Percentiles rank a stretch among this genome's conserved stretches.
Evolutionary conservation across 805 yeast genomes (phyloP).

Genomic region (Yamadazyma takamatsuzukensis): DNA sequence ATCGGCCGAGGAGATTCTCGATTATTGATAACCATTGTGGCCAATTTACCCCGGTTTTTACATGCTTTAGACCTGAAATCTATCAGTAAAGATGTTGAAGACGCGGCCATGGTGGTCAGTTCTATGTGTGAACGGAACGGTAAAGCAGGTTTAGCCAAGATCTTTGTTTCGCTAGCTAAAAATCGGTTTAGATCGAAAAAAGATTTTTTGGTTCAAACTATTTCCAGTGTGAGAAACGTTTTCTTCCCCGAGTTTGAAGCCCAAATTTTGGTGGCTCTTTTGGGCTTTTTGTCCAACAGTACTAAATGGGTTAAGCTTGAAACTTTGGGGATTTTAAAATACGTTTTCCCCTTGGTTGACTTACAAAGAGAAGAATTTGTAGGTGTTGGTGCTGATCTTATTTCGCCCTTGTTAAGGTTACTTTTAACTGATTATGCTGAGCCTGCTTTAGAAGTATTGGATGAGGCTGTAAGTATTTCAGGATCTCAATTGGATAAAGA

Average conservation of each 20-base stretch:
- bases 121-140: slow-evolving; percentile 56
- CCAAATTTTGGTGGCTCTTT: slow-evolving; percentile 65
- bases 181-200: slow-evolving; percentile 83
- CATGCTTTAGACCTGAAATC: slow-evolving; percentile 65
- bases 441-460: slow-evolving; percentile 84
- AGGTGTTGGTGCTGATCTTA: slow-evolving; percentile 92
- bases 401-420: slow-evolving; percentile 82
- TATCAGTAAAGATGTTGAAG: slow-evolving; percentile 45
- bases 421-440: slow-evolving; percentile 82
- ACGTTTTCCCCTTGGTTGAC: slow-evolving; percentile 74
- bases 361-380: slow-evolving; percentile 72
- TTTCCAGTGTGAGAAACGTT: slow-evolving; percentile 59
- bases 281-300: slow-evolving; percentile 78
- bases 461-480: slow-evolving; percentile 78
- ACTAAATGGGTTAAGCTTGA: slow-evolving; percentile 77
- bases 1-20: slow-evolving; percentile 71
- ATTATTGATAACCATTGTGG: slow-evolving; percentile 64
- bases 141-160: slow-evolving; percentile 60
- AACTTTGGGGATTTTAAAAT: slow-evolving; percentile 70
- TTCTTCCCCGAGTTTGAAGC: slow-evolving; percentile 77
- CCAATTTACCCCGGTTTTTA: slow-evolving; percentile 80
- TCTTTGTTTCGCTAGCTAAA: slow-evolving; percentile 72
- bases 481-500: slow-evolving; percentile 91
- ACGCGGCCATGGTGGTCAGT: slow-evolving; percentile 44
- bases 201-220: slow-evolving; percentile 81